phyloP scores from a whole-genome alignment of 257 asterid genomes.

The Solanum tarijense region DNA sequence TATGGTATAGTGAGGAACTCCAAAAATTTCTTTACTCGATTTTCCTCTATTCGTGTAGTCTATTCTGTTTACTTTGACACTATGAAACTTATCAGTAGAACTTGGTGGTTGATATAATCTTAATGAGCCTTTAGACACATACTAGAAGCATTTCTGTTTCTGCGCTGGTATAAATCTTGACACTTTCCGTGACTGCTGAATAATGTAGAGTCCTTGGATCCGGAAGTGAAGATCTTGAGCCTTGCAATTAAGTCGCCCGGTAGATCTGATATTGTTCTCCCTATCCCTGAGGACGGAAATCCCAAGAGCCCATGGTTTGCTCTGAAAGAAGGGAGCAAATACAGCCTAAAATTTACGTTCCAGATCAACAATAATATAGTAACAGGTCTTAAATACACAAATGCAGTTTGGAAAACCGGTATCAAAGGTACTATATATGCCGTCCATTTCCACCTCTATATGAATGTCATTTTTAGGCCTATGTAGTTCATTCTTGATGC shows the following conservation, averaged over 20 bases:
- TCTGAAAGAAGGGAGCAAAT: slow-evolving; percentile 59
- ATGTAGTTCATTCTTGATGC: background rate
- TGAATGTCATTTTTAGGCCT: background rate
- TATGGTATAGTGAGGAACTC: background rate
- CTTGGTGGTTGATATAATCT: background rate
- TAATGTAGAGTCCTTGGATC: slow-evolving; percentile 51
- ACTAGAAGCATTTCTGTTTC: background rate
- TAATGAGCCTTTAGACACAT: background rate
- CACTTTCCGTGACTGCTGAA: background rate
- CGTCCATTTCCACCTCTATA: background rate
- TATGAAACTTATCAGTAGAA: background rate
- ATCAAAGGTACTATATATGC: slow-evolving; percentile 32
- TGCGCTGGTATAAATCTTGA: background rate
- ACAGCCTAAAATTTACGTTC: slow-evolving; percentile 54
- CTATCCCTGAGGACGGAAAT: slow-evolving; percentile 48
- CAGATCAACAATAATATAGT: slow-evolving; percentile 58
- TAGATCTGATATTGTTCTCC: slow-evolving; percentile 44
- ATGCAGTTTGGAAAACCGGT: slow-evolving; percentile 74
- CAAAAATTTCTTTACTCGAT: background rate
- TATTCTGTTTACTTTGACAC: background rate
- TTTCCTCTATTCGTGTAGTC: background rate
- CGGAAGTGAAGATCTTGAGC: slow-evolving; percentile 52
- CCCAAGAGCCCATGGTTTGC: slow-evolving; percentile 63
- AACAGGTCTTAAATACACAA: slow-evolving; percentile 55
- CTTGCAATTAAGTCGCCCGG: slow-evolving; percentile 59